These are phyloP conservation scores for Aspergillus latus DNA, from an alignment of 2,329 filamentous ascomycete species.

Conservation along the genomic window DNA sequence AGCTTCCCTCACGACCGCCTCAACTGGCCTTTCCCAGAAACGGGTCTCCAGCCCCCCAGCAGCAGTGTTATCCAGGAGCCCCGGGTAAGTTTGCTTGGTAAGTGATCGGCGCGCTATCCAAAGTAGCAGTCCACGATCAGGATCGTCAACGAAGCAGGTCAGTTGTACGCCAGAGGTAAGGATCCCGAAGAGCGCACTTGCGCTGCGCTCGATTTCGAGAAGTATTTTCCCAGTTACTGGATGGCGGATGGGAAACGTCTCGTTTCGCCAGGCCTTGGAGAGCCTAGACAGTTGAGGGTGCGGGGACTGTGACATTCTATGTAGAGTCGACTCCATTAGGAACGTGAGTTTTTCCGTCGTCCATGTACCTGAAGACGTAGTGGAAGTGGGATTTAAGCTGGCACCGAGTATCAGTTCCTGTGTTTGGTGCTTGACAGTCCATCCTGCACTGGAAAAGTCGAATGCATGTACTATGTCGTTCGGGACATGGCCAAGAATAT, in stretches of 20 bases:
- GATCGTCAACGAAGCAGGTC: slow-evolving; percentile 33
- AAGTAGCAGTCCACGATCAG: slow-evolving; percentile 13
- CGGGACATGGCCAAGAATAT: slow-evolving; percentile 7
- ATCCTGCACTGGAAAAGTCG: not conserved
- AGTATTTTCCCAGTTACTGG: slow-evolving; percentile 35
- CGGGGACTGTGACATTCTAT: too few relatives aligned
- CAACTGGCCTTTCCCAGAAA: slow-evolving; percentile 22
- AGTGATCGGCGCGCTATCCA: slow-evolving; percentile 30
- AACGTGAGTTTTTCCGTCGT: too few relatives aligned
- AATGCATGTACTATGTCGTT: not conserved
- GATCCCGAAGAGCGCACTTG: slow-evolving; percentile 44
- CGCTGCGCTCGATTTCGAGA: slow-evolving; percentile 45
- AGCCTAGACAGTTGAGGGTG: too few relatives aligned
- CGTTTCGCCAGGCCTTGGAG: slow-evolving; percentile 35
- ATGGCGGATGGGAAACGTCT: slow-evolving; percentile 45
- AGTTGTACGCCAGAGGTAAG: slow-evolving; percentile 47
- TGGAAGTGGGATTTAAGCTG: too few relatives aligned
- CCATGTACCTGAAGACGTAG: too few relatives aligned
- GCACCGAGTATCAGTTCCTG: not conserved
- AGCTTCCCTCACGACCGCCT: slow-evolving; percentile 29
- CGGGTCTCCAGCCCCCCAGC: slow-evolving; percentile 21
- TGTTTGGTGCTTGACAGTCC: slow-evolving; percentile 1
- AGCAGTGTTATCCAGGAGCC: slow-evolving; percentile 30
- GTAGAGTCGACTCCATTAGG: too few relatives aligned
- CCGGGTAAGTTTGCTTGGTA: slow-evolving; percentile 31